Evolutionary conservation across 1,284 basidiomycete species (phyloP).

Genomic region (Inonotus obliquus): DNA sequence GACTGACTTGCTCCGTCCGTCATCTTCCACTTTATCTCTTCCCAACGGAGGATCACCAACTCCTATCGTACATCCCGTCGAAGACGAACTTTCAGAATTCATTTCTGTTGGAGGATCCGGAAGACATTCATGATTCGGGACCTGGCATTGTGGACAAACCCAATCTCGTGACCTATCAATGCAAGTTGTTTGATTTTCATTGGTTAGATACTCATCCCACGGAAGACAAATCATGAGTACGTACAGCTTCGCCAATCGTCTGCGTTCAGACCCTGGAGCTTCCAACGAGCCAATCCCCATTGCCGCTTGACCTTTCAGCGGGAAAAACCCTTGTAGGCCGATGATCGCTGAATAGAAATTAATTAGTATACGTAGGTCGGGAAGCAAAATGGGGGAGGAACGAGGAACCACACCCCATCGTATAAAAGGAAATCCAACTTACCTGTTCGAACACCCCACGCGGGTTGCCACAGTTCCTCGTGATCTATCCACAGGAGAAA

Average conservation of each 20-base stretch:
- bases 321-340: slow-evolving; percentile 89
- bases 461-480: slow-evolving; percentile 93
- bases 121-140: slow-evolving; percentile 63
- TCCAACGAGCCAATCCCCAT: slow-evolving; percentile 88
- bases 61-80: neutral
- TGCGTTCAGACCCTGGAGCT: slow-evolving; percentile 73
- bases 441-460: slow-evolving; percentile 96
- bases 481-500: slow-evolving; percentile 48
- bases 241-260: slow-evolving; percentile 74
- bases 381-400: neutral
- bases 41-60: neutral
- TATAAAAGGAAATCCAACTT: slow-evolving; percentile 20
- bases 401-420: neutral
- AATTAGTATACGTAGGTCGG: neutral
- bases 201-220: neutral
- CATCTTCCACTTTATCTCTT: neutral
- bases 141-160: slow-evolving; percentile 74
- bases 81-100: neutral
- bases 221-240: slow-evolving; percentile 27
- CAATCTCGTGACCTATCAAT: slow-evolving; percentile 69
- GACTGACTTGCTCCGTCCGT: neutral
- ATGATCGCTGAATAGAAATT: slow-evolving; percentile 61
- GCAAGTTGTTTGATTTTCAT: neutral
- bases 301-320: slow-evolving; percentile 84
- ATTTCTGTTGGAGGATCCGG: slow-evolving; percentile 49